These are phyloP conservation scores for Xenosphaeropsis pyriputrescens DNA, from an alignment of 2,329 filamentous ascomycete genomes.

Conservation along the genomic window DNA sequence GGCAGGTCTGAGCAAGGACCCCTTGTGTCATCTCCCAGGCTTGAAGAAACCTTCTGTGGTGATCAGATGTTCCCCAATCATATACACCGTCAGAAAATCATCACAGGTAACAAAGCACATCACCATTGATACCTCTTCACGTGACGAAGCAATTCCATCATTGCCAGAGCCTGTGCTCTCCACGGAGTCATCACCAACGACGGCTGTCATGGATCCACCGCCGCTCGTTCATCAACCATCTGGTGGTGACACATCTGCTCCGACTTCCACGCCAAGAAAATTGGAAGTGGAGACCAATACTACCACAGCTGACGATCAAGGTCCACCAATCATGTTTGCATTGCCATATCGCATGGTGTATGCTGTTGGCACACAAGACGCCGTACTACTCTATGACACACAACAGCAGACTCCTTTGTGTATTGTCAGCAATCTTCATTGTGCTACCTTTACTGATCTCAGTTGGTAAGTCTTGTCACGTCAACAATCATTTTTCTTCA, in stretches of 20 bases:
- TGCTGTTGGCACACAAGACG: constrained; percentile 92
- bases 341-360: constrained; percentile 91
- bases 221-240: constrained; percentile 32
- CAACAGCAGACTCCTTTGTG: constrained; percentile 91
- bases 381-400: constrained; percentile 89
- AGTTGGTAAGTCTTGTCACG: constrained; percentile 57
- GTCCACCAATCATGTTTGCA: constrained; percentile 59
- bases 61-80: constrained; percentile 82
- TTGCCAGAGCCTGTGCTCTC: constrained; percentile 65
- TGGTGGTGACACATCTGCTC: constrained; percentile 32
- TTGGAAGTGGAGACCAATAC: constrained; percentile 25
- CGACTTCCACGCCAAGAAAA: constrained; percentile 33
- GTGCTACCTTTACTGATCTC: constrained; percentile 91
- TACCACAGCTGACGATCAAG: constrained; percentile 33
- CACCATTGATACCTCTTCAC: constrained; percentile 83
- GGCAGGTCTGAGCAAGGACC: constrained; percentile 91
- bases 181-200: constrained; percentile 32
- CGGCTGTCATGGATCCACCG: constrained; percentile 71
- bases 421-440: constrained; percentile 92
- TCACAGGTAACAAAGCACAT: constrained; percentile 68
- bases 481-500: constrained; percentile 7
- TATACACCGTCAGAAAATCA: constrained; percentile 65
- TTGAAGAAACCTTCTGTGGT: constrained; percentile 98
- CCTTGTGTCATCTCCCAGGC: constrained; percentile 84
- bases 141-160: constrained; percentile 69